Conservation (phyloP, 2,329 filamentous ascomycete genomes). For the Phaeophleospora eucalypticola region DNA sequence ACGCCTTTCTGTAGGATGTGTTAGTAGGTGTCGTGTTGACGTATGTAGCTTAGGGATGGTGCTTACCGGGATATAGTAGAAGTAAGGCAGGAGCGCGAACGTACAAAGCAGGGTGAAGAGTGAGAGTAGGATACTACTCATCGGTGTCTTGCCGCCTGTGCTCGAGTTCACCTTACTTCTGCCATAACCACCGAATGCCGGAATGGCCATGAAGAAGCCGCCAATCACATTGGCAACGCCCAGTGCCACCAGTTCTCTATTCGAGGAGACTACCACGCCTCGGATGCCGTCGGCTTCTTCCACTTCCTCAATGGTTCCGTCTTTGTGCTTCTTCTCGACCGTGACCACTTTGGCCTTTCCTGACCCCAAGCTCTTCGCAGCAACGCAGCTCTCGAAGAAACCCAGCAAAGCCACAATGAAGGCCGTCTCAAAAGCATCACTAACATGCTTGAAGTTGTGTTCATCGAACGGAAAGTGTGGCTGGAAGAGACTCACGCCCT, state of each 20-base stretch:
- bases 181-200: constrained; percentile 93
- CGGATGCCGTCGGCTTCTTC: constrained; percentile 55
- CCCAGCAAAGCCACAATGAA: constrained; percentile 91
- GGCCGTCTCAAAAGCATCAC: constrained; percentile 81
- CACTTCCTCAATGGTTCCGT: constrained; percentile 29
- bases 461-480: constrained; percentile 83
- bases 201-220: constrained; percentile 85
- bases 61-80: constrained; percentile 89
- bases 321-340: constrained; percentile 40
- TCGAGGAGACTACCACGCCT: constrained; percentile 79
- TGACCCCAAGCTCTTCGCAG: constrained; percentile 79
- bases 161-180: constrained; percentile 91
- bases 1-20: constrained; percentile 69
- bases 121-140: constrained; percentile 86
- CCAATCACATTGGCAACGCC: constrained; percentile 89
- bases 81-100: constrained; percentile 78
- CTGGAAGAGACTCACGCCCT: constrained; percentile 61
- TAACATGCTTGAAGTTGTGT: constrained; percentile 73
- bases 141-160: constrained; percentile 86
- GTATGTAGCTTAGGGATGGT: not conserved
- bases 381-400: constrained; percentile 98
- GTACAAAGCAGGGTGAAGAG: constrained; percentile 78
- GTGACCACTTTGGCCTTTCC: constrained; percentile 49
- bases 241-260: constrained; percentile 87
- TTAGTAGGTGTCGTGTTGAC: not conserved